Conservation (phyloP, 2,329 filamentous ascomycete genomes). For the Plenodomus lindquistii region DNA sequence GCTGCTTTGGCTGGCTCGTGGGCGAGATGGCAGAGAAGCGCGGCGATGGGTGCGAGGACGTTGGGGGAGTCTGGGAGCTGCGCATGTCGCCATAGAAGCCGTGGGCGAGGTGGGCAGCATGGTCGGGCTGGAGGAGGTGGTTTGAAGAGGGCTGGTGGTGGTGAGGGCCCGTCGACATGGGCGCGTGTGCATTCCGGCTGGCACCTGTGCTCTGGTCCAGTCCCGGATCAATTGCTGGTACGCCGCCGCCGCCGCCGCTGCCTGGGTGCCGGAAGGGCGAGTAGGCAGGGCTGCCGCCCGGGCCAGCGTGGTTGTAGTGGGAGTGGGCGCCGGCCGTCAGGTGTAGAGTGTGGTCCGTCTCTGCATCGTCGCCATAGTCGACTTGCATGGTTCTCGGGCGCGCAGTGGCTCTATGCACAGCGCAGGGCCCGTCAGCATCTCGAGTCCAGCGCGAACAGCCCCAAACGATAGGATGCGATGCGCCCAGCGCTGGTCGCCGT, state of each 20-base stretch:
- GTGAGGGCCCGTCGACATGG: constrained; percentile 35
- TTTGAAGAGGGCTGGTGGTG: constrained; percentile 28
- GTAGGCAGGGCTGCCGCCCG: constrained; percentile 33
- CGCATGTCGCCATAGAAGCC: constrained; percentile 46
- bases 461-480: constrained; percentile 32
- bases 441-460: constrained; percentile 29
- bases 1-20: constrained; percentile 39
- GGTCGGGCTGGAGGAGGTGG: constrained; percentile 42
- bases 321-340: constrained; percentile 35
- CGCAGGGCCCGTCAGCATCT: constrained; percentile 33
- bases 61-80: constrained; percentile 42
- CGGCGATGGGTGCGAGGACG: constrained; percentile 44
- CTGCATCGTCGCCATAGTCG: constrained; percentile 40
- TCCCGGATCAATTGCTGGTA: constrained; percentile 42
- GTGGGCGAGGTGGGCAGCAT: constrained; percentile 40
- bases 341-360: constrained; percentile 39
- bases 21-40: constrained; percentile 45
- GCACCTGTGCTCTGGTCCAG: constrained; percentile 41
- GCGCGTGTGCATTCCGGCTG: constrained; percentile 41
- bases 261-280: constrained; percentile 41
- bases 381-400: constrained; percentile 42
- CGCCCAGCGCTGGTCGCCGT: constrained; percentile 29
- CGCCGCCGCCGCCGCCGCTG: constrained; percentile 15
- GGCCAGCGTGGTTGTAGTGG: constrained; percentile 40
- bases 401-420: constrained; percentile 24